phyloP scores from a whole-genome alignment of 2,329 filamentous ascomycete species.

The Neopestalotiopsis rosae region DNA sequence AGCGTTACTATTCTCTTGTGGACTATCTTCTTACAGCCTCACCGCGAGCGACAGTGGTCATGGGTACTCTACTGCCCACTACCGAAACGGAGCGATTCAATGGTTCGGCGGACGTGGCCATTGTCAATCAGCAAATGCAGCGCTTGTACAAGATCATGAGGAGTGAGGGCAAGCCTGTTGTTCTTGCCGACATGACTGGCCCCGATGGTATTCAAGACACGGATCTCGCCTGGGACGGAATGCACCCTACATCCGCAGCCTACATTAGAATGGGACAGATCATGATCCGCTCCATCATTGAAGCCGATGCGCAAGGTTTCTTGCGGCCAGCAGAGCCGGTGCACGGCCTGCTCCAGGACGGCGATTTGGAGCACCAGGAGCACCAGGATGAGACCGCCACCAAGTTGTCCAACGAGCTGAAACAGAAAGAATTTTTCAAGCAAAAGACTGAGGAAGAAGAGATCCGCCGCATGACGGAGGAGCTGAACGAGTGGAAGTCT shows the following conservation, averaged over 20 bases:
- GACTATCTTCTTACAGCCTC: conserved; percentile 28
- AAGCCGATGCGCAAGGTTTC: conserved; percentile 23
- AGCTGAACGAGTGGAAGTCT: conserved; percentile 13
- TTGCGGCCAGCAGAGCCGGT: conserved; percentile 22
- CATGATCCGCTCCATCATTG: conserved; percentile 25
- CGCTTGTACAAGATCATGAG: conserved; percentile 26
- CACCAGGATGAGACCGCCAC: conserved; percentile 19
- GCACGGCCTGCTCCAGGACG: conserved; percentile 26
- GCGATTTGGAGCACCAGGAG: conserved; percentile 22
- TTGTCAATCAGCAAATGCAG: conserved; percentile 30
- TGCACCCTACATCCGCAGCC: conserved; percentile 28
- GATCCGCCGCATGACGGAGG: conserved; percentile 17
- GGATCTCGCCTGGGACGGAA: conserved; percentile 30
- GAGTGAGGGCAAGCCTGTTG: conserved; percentile 27
- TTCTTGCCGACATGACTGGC: conserved; percentile 31
- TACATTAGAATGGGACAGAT: conserved; percentile 29
- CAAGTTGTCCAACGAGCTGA: conserved; percentile 13
- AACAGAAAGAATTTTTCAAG: background rate
- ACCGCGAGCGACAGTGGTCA: conserved; percentile 27
- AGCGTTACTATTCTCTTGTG: conserved; percentile 30
- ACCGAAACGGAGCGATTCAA: conserved; percentile 22
- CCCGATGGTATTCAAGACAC: conserved; percentile 25
- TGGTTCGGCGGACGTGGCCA: conserved; percentile 21
- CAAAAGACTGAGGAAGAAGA: conserved; percentile 17
- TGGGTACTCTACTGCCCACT: conserved; percentile 31